Conservation (phyloP, 2,329 filamentous ascomycete species). For the Exophiala bonariae region DNA sequence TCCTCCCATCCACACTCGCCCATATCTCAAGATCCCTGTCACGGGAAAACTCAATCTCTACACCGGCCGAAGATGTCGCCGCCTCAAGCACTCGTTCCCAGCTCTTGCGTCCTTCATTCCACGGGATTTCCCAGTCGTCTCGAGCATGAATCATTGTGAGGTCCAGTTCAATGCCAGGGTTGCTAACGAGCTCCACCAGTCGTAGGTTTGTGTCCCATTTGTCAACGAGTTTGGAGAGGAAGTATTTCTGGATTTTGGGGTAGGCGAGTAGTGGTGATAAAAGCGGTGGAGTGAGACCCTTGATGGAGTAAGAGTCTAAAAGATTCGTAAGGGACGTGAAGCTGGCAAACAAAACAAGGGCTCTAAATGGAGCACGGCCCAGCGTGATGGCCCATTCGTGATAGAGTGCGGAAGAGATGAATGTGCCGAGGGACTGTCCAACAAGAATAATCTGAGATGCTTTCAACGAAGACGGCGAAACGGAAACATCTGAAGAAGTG, state of each 20-base stretch:
- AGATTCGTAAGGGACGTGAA: constrained; percentile 76
- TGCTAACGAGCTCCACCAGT: constrained; percentile 57
- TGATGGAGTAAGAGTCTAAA: constrained; percentile 74
- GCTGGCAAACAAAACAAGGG: constrained; percentile 74
- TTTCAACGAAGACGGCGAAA: constrained; percentile 51
- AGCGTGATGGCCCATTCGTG: constrained; percentile 51
- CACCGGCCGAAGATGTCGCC: constrained; percentile 21
- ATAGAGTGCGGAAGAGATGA: constrained; percentile 70
- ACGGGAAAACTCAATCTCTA: constrained; percentile 10
- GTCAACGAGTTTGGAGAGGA: constrained; percentile 70
- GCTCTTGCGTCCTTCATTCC: constrained; percentile 46
- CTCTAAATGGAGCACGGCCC: constrained; percentile 66
- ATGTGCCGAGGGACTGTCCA: constrained; percentile 87
- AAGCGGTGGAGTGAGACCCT: constrained; percentile 71
- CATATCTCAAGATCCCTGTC: constrained; percentile 22
- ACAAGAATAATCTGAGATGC: constrained; percentile 74
- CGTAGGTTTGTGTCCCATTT: constrained; percentile 74
- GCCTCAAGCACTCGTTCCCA: constrained; percentile 37
- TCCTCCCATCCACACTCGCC: constrained; percentile 32
- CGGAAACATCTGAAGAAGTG: constrained; percentile 35
- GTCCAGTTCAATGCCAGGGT: constrained; percentile 56
- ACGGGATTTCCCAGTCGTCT: constrained; percentile 82
- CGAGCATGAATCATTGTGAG: constrained; percentile 76
- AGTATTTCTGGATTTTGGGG: constrained; percentile 61
- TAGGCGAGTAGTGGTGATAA: constrained; percentile 72